Conservation (phyloP, 129 eudicot genomes). For the Flaveria trinervia region DNA sequence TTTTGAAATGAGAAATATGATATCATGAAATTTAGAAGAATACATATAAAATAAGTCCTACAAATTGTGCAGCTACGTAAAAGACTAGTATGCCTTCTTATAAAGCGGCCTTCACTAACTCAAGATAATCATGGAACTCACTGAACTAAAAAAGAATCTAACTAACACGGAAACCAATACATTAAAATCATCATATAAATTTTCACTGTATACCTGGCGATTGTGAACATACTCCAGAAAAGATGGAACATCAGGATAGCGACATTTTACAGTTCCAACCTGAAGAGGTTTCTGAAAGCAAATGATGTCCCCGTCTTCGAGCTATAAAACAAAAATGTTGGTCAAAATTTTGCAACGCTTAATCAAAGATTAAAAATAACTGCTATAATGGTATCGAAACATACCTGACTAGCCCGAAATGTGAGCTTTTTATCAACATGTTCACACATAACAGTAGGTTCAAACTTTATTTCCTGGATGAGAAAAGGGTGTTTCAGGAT, state of each 20-base stretch:
- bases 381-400: background rate
- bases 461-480: conserved; percentile 80
- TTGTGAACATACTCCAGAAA: conserved; percentile 82
- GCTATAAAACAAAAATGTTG: conserved; percentile 39
- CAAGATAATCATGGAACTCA: background rate
- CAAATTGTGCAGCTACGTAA: background rate
- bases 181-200: conserved; percentile 2
- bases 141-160: background rate
- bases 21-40: background rate
- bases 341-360: background rate
- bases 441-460: conserved; percentile 85
- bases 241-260: conserved; percentile 83
- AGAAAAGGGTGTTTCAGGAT: conserved; percentile 13
- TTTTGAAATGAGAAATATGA: background rate
- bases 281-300: conserved; percentile 74
- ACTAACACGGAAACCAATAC: background rate
- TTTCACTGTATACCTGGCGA: conserved; percentile 66
- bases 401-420: conserved; percentile 78
- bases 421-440: conserved; percentile 65
- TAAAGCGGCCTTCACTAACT: background rate
- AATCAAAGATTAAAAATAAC: background rate
- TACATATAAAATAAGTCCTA: background rate
- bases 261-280: conserved; percentile 49
- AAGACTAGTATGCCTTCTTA: background rate
- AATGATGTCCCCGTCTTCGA: conserved; percentile 91